A percentile compares a stretch with the other conserved stretches of the same genome.
phyloP scores from a whole-genome alignment of 2,329 filamentous ascomycete species.

The Cladobotryum protrusum region DNA sequence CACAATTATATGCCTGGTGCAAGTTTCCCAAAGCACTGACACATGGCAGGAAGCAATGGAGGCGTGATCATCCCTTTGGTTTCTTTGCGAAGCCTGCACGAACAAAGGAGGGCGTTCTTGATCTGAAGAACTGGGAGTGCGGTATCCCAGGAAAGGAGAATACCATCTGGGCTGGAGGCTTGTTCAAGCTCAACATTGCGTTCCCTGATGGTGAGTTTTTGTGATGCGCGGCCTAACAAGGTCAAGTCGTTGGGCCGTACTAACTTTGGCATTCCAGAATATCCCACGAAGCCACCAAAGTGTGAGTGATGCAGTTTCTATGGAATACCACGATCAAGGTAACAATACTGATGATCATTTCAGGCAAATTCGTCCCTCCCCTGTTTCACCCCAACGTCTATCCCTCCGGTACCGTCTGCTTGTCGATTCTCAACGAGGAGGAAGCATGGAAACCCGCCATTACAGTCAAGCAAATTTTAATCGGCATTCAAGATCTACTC shows the following conservation, averaged over 20 bases:
- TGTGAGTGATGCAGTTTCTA: slow-evolving; percentile 56
- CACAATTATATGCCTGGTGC: neutral
- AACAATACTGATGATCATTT: slow-evolving; percentile 11
- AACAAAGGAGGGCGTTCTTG: slow-evolving; percentile 71
- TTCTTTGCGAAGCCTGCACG: slow-evolving; percentile 90
- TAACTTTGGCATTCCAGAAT: slow-evolving; percentile 54
- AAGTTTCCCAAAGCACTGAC: slow-evolving; percentile 15
- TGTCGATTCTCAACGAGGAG: slow-evolving; percentile 96
- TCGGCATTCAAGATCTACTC: slow-evolving; percentile 92
- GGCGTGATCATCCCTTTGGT: slow-evolving; percentile 92
- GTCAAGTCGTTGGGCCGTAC: slow-evolving; percentile 6
- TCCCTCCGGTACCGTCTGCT: slow-evolving; percentile 92
- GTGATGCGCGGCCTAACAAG: neutral
- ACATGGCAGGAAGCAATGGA: slow-evolving; percentile 79
- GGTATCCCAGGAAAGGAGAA: slow-evolving; percentile 93
- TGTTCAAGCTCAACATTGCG: slow-evolving; percentile 88
- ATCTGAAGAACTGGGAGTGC: slow-evolving; percentile 95
- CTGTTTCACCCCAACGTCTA: slow-evolving; percentile 99
- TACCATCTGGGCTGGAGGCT: slow-evolving; percentile 95
- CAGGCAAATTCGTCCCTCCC: slow-evolving; percentile 93
- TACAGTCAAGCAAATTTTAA: slow-evolving; percentile 93
- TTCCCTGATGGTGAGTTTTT: slow-evolving; percentile 78
- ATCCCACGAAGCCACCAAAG: slow-evolving; percentile 97
- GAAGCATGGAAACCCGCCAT: slow-evolving; percentile 98
- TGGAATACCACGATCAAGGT: neutral